Evolutionary conservation across 139 green algal genomes (phyloP).

Genomic region (Microglena sp.): DNA sequence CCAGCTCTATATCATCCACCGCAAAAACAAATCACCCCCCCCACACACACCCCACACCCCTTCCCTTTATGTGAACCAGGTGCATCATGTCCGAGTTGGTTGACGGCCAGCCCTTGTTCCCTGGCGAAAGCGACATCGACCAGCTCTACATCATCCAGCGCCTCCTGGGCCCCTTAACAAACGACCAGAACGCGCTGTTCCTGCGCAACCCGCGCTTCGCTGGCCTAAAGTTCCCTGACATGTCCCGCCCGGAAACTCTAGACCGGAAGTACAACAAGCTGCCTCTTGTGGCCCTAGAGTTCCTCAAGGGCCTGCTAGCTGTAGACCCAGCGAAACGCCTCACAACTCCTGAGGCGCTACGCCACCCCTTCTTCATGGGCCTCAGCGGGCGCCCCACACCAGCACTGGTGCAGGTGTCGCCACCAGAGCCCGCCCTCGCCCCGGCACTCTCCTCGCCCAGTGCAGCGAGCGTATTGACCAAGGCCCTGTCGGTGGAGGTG

Average conservation of each 20-base stretch:
- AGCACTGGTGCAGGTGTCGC: no score
- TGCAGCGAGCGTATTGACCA: no score
- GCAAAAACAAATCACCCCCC: no score
- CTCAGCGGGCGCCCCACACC: no score
- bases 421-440: background rate
- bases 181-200: conserved; percentile 49
- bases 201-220: conserved; percentile 58
- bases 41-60: no score
- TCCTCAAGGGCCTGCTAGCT: conserved; percentile 46
- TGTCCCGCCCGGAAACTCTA: conserved; percentile 44
- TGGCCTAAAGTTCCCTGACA: conserved; percentile 68
- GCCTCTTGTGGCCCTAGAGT: conserved; percentile 32
- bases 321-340: conserved; percentile 42
- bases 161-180: conserved; percentile 45
- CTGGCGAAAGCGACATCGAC: conserved; percentile 82
- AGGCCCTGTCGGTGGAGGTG: background rate
- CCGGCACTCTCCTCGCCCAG: background rate
- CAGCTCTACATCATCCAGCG: conserved; percentile 80
- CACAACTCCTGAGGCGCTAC: conserved; percentile 27
- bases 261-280: conserved; percentile 45
- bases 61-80: no score
- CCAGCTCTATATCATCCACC: conserved; percentile 77
- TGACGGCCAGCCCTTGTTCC: conserved; percentile 79
- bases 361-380: conserved; percentile 42
- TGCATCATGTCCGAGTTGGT: conserved; percentile 80